Percentiles rank a stretch among this genome's conserved stretches.
Evolutionary conservation across 495 filamentous ascomycete genomes (phyloP).

Genomic region (Aspergillus diversus): DNA sequence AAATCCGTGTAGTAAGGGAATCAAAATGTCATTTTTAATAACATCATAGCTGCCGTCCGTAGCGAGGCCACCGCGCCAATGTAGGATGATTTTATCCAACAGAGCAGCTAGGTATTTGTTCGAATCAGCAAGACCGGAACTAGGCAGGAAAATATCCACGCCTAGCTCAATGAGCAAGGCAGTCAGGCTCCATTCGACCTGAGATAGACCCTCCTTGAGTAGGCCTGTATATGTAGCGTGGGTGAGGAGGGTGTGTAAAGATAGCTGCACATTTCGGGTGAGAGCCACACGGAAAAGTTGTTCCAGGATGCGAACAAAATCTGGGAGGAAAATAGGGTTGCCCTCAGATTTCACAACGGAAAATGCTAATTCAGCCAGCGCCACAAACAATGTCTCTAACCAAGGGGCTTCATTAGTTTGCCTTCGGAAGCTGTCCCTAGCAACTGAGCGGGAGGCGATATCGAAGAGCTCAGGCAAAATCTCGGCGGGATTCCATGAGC

Average conservation of each 20-base stretch:
- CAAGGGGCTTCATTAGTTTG: constrained; percentile 64
- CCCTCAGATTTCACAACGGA: constrained; percentile 44
- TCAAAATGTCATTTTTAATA: constrained; percentile 49
- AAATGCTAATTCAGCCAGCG: constrained; percentile 51
- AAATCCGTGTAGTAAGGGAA: constrained; percentile 65
- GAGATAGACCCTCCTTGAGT: constrained; percentile 36
- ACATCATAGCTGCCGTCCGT: constrained; percentile 28
- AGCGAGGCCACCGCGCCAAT: constrained; percentile 35
- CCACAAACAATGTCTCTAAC: constrained; percentile 68
- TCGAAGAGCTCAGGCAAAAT: constrained; percentile 53
- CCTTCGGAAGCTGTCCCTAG: constrained; percentile 55
- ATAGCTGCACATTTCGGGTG: constrained; percentile 44
- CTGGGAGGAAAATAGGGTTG: constrained; percentile 30
- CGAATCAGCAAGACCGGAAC: constrained; percentile 47
- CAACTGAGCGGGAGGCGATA: constrained; percentile 57
- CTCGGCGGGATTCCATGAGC: constrained; percentile 37
- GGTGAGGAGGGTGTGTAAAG: constrained; percentile 49
- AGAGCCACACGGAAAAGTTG: constrained; percentile 48
- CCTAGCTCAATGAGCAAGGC: constrained; percentile 65
- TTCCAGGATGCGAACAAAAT: constrained; percentile 44
- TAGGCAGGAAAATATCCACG: constrained; percentile 69
- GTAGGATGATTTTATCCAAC: constrained; percentile 42
- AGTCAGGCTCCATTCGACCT: constrained; percentile 64
- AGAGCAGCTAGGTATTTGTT: constrained; percentile 46
- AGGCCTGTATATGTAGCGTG: constrained; percentile 51